Conservation (phyloP, 192 early-diverging fungal species). For the Allomyces arbusculus region DNA sequence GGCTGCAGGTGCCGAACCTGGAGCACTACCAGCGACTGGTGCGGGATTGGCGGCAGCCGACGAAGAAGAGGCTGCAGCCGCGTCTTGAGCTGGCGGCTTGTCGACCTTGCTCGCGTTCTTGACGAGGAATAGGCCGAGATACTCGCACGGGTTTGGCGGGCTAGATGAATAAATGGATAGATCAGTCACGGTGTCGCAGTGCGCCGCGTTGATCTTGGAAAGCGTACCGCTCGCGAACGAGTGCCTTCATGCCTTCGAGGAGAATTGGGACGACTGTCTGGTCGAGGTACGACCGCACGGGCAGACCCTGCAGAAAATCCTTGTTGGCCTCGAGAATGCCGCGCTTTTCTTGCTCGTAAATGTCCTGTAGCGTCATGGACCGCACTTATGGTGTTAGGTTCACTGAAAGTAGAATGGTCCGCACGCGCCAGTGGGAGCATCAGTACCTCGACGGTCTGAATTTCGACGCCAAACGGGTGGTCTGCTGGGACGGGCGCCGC, state of each 20-base stretch:
- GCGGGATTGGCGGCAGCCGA: not conserved
- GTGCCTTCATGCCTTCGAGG: slow-evolving; percentile 24
- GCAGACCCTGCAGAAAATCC: slow-evolving; percentile 7
- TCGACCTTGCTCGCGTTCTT: slow-evolving; percentile 5
- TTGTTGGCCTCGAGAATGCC: not conserved
- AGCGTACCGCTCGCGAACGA: slow-evolving; percentile 24
- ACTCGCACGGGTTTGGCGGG: slow-evolving; percentile 25
- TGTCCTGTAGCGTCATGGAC: not conserved
- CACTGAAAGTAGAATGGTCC: no score
- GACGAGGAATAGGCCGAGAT: slow-evolving; percentile 17
- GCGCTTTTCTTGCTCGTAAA: not conserved
- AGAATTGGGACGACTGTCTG: slow-evolving; percentile 27
- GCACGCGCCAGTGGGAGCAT: no score
- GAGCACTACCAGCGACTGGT: not conserved
- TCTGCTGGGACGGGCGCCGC: no score
- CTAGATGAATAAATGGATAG: slow-evolving; percentile 3
- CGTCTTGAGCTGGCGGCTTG: not conserved
- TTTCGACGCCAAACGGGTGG: no score
- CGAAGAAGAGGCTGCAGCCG: not conserved
- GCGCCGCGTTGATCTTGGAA: not conserved
- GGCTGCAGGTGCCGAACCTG: not conserved
- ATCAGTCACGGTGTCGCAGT: no score
- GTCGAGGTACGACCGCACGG: slow-evolving; percentile 23
- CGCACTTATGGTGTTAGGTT: no score
- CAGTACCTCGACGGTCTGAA: no score